phyloP scores from a whole-genome alignment of 257 asterid species.

The Scutellaria barbata region DNA sequence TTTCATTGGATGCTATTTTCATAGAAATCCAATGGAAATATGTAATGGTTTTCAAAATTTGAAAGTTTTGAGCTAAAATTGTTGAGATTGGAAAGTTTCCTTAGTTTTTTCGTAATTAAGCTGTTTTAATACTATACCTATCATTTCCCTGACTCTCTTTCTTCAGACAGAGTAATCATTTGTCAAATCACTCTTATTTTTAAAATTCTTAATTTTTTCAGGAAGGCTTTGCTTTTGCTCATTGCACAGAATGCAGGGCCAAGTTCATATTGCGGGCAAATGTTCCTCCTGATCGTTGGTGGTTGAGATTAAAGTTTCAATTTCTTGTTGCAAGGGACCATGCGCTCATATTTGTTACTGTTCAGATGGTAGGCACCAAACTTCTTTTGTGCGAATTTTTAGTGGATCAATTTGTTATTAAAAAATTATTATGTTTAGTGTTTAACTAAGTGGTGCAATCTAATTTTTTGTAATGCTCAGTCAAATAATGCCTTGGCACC shows the following conservation, averaged over 20 bases:
- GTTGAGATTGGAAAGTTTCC: no score
- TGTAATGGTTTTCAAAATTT: no score
- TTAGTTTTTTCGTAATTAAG: no score
- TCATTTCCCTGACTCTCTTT: slow-evolving; percentile 19
- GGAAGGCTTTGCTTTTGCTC: slow-evolving; percentile 99
- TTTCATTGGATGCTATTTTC: no score
- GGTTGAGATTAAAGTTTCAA: slow-evolving; percentile 97
- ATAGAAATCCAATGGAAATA: no score
- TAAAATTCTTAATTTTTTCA: slow-evolving; percentile 38
- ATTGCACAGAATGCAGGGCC: slow-evolving; percentile 98
- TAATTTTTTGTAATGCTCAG: background rate
- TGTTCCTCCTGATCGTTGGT: slow-evolving; percentile 98
- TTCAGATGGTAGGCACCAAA: slow-evolving; percentile 83
- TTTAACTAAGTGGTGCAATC: slow-evolving; percentile 3
- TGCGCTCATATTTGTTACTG: slow-evolving; percentile 80
- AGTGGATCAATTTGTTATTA: background rate
- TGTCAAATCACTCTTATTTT: background rate
- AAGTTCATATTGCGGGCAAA: slow-evolving; percentile 93
- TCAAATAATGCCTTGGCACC: background rate
- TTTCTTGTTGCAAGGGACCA: slow-evolving; percentile 99
- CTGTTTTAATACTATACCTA: background rate
- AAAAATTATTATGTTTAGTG: background rate
- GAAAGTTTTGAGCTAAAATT: no score
- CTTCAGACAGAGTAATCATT: background rate
- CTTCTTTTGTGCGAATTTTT: slow-evolving; percentile 27